Evolutionary conservation across 1,139 yeast species (phyloP), one percentile per base, ranked within the genome.

Genomic region (Hansenula lynferdii): DNA sequence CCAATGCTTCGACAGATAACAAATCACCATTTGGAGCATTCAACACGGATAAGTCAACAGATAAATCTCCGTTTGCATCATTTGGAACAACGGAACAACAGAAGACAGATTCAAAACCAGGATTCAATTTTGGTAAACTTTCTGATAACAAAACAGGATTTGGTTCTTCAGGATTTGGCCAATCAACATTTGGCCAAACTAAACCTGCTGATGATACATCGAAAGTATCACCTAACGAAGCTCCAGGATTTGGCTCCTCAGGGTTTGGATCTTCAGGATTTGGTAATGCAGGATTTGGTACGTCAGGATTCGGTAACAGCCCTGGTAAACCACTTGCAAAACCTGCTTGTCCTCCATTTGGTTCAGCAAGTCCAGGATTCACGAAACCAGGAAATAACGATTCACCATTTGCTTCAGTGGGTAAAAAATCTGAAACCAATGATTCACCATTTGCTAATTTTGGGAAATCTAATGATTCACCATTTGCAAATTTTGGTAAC

Each of bases 201-300:
- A 23, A 23, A 9, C 18, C 17, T 15, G 18, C 28, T 8, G 7
- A 8, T 21, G 22, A 9, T 21, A 9, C 22, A 21, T 21, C 22
- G 9, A 21, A 21, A 21, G 22, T 8, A 21, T n/a, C n/a, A n/a
- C n/a, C n/a, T n/a, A n/a, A n/a, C n/a, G n/a, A n/a, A n/a, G n/a
- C n/a, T n/a, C n/a, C n/a, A 33, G 34, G 50, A 1, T 53, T 57
- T 41, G 60, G 57, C 15, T 24, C 38, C 16, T 25, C 34, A 21
- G 37, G 41, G 4, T 49, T 51, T 40, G 58, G 57, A 6, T 31
- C 41, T 9, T 36, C 51, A 6, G 47, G 45, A 1, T 44, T 47
- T 35, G 51, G 47, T 17, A 26, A 38, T 3, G 5, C 31, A 18
- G 22, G 16, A 18, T 28, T 18, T 18, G 31, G 22, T 12, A 6